Base-by-base conservation (phyloP, 2,329 filamentous ascomycete species). In the Proliferodiscus dingleyae region DNA sequence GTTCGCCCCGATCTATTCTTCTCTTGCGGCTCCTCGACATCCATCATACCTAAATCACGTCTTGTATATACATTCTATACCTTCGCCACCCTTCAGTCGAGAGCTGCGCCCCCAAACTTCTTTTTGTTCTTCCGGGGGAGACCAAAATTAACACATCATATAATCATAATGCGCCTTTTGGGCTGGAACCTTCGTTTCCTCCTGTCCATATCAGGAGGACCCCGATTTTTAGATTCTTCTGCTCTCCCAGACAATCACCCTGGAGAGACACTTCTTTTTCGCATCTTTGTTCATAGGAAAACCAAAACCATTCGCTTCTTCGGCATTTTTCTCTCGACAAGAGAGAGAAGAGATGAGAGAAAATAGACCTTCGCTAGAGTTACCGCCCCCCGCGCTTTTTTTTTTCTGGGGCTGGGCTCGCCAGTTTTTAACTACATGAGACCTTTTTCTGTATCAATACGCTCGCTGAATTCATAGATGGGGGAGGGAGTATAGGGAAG, bases 321-420 rank as follows among this genome's bases (percentile, higher is more conserved):
- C n/a, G n/a, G n/a, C n/a, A n/a, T n/a, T n/a, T n/a, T n/a, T n/a
- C n/a, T n/a, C n/a, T n/a, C n/a, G n/a, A n/a, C n/a, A n/a, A n/a
- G n/a, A n/a, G n/a, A n/a, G n/a, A n/a, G n/a, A n/a, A n/a, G n/a
- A n/a, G n/a, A n/a, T n/a, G n/a, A n/a, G n/a, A n/a, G n/a, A n/a
- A n/a, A n/a, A n/a, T n/a, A n/a, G n/a, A n/a, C 53, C 30, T 56
- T 62, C 60, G 58, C 57, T 62, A 57, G 59, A 61, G 59, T 61
- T 49, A 60, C 60, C 57, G 57, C 56, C 54, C 29, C 44, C 43
- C n/a, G n/a, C n/a, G n/a, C 47, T 42, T 48, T 28, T 47, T 42
- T 46, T 38, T 7, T n/a, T 34, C 19, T 9, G 11, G 32, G 32
- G 32, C 32, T 34, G 32, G 32, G 32, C 32, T 34, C 32, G 32